A percentile compares a stretch with the other conserved stretches of the same genome.
Conservation (phyloP, 1,284 basidiomycete species). For the Cystobasidiaceae sp. region DNA sequence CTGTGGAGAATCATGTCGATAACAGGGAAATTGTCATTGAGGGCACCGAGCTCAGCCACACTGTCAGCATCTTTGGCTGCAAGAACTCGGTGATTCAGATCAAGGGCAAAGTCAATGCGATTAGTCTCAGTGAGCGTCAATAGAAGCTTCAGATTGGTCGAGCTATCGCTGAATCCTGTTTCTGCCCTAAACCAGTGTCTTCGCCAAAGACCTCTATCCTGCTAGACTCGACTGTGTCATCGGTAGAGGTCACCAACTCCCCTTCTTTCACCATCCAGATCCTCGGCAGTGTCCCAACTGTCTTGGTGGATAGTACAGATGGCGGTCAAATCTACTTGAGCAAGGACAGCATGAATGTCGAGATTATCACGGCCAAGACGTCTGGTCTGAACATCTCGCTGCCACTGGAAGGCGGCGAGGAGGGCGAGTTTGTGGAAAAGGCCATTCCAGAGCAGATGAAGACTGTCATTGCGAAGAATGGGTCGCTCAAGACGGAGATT, state of each 20-base stretch:
- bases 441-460: constrained; percentile 95
- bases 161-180: background rate
- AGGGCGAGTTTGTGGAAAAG: constrained; percentile 85
- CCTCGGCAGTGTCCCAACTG: constrained; percentile 79
- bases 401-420: constrained; percentile 86
- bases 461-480: constrained; percentile 75
- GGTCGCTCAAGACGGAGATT: constrained; percentile 68
- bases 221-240: constrained; percentile 85
- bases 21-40: constrained; percentile 68
- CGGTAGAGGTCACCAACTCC: constrained; percentile 78
- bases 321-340: constrained; percentile 93
- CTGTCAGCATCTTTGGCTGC: constrained; percentile 85
- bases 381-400: constrained; percentile 88
- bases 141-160: background rate
- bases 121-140: constrained; percentile 75
- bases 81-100: constrained; percentile 82
- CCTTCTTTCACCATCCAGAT: constrained; percentile 92
- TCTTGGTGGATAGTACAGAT: constrained; percentile 91
- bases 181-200: constrained; percentile 60
- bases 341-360: constrained; percentile 67
- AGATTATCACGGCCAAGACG: constrained; percentile 94
- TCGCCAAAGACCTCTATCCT: constrained; percentile 85
- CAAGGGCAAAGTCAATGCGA: constrained; percentile 92
- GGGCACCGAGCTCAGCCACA: constrained; percentile 73
- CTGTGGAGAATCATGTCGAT: constrained; percentile 81